Evolutionary conservation across 2,329 filamentous ascomycete species (phyloP).

Genomic region (Rhynchosporium secalis): DNA sequence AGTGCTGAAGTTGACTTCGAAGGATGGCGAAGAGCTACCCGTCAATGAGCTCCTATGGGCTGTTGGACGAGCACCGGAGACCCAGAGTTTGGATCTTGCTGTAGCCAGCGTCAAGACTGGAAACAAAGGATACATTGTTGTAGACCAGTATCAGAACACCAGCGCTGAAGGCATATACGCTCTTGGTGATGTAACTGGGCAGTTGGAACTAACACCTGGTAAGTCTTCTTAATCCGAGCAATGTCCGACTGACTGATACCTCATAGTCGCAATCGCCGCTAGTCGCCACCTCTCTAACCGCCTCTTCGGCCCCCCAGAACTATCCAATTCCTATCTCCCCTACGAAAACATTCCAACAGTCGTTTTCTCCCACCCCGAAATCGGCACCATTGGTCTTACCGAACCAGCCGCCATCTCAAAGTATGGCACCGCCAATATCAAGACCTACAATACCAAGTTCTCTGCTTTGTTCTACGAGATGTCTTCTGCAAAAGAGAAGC

Average conservation of each 20-base stretch:
- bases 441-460: constrained; percentile 78
- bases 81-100: constrained; percentile 70
- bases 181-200: constrained; percentile 78
- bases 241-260: neutral
- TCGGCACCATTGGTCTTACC: constrained; percentile 77
- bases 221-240: neutral
- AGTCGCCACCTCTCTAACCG: constrained; percentile 77
- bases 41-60: constrained; percentile 75
- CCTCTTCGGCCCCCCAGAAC: constrained; percentile 71
- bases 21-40: constrained; percentile 60
- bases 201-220: constrained; percentile 73
- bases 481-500: constrained; percentile 66
- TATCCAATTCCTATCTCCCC: constrained; percentile 61
- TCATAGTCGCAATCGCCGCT: constrained; percentile 74
- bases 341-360: constrained; percentile 82
- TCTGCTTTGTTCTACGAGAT: constrained; percentile 87
- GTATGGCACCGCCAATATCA: constrained; percentile 73
- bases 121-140: constrained; percentile 67
- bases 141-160: constrained; percentile 83
- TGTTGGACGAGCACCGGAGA: constrained; percentile 73
- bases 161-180: constrained; percentile 74
- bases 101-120: constrained; percentile 67
- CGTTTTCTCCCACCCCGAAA: constrained; percentile 83
- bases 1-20: constrained; percentile 70
- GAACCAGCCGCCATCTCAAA: constrained; percentile 74